phyloP scores from a whole-genome alignment of 2,329 filamentous ascomycete species.

The Leptodontidium sp. region DNA sequence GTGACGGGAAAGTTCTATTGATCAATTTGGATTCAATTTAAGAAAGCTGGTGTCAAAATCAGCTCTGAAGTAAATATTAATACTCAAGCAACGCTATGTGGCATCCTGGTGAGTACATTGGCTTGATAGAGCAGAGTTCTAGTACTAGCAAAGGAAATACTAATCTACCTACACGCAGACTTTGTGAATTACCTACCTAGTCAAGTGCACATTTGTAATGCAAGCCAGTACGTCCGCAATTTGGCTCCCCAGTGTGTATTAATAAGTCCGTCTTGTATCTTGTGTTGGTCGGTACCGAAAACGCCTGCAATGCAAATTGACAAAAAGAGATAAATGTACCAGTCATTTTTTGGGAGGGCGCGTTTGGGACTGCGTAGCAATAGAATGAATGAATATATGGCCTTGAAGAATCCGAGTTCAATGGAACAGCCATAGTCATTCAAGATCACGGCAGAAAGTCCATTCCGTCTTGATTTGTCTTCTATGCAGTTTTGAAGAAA shows the following conservation, averaged over 20 bases:
- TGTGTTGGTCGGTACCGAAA: neutral
- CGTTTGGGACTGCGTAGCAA: constrained; percentile 27
- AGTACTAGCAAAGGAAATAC: neutral
- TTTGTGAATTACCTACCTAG: neutral
- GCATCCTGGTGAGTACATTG: neutral
- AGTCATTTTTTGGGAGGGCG: constrained; percentile 18
- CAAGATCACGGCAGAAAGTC: constrained; percentile 42
- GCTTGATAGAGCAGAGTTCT: constrained; percentile 1
- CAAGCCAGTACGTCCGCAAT: neutral
- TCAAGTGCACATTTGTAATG: constrained; percentile 1
- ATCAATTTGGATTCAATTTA: too few species aligned
- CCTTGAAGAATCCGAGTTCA: constrained; percentile 33
- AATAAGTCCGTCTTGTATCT: neutral
- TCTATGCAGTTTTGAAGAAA: constrained; percentile 43
- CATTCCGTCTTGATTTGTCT: constrained; percentile 46
- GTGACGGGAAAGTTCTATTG: too few species aligned
- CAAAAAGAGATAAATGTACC: constrained; percentile 15
- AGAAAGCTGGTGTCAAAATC: too few species aligned
- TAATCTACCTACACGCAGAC: neutral
- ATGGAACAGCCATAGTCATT: constrained; percentile 38
- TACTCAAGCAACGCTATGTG: too few species aligned
- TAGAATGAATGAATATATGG: constrained; percentile 16
- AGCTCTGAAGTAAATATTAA: neutral
- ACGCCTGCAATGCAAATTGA: constrained; percentile 20
- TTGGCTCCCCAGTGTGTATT: neutral